Base-by-base conservation (phyloP, 2,329 filamentous ascomycete species). In the Gnomoniopsis smithogilvyi region DNA sequence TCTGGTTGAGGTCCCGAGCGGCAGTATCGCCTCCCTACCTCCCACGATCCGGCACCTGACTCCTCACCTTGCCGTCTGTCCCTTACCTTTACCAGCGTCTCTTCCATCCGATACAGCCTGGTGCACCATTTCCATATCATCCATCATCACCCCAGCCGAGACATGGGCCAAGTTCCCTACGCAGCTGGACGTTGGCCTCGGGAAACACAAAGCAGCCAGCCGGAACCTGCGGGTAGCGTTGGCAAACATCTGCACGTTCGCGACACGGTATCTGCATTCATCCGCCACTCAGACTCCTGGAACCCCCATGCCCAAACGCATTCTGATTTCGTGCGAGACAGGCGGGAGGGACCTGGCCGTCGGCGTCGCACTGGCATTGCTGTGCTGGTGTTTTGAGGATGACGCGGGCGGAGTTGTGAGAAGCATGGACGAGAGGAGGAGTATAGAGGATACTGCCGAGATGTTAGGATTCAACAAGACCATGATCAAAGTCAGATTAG, bases 191-290 rank as follows among this genome's bases (percentile, higher is more conserved):
- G 80, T 95, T 19, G 82, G 85, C 0, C 83, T 94, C 61, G 85
- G 86, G 1, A 82, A 84, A 51, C 85, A 85, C 41, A 97, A 97
- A 73, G 72, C 87, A 3, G 94, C 92, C 0, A 93, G 91, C 67
- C 86, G 92, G n/a, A 87, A 90, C 64, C 78, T 98, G n/a, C 86
- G 94, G 10, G 76, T 81, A 15, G 86, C 90, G 11, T 76, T 98
- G 3, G 79, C 83, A 1, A 79, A 77, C 17, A 82, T 95, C 17
- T 80, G 80, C 62, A 68, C 73, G 2, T 90, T 90, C 68, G 78
- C 82, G 1, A 67, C 72, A 6, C 65, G 58, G 0, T 79, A 73
- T 56, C 63, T 84, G 48, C 54, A 15, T 8, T 58, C 49, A 41
- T 30, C 14, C 38, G 54, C 7, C 24, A 19, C 15, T 15, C 43